Conservation (phyloP, 768 basidiomycete genomes). For the Clitopilus hobsonii region DNA sequence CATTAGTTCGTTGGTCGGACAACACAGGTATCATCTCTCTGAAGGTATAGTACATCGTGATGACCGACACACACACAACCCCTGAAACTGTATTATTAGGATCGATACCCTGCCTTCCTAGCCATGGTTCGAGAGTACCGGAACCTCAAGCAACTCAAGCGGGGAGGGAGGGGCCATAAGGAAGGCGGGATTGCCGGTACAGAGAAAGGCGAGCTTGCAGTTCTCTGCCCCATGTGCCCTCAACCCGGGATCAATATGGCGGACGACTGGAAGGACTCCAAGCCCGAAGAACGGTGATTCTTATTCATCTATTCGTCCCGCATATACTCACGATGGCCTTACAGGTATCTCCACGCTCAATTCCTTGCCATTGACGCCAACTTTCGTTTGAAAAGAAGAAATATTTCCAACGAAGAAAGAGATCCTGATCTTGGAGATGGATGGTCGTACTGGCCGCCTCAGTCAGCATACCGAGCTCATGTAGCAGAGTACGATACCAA, state of each 20-base stretch:
- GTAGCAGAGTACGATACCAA: slow-evolving; percentile 15
- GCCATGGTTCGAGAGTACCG: slow-evolving; percentile 15
- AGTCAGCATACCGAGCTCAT: slow-evolving; percentile 17
- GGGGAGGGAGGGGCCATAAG: slow-evolving; percentile 18
- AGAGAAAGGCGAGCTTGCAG: slow-evolving; percentile 14
- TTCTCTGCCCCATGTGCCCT: slow-evolving; percentile 23
- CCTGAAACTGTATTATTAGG: not conserved
- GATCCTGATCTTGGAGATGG: slow-evolving; percentile 24
- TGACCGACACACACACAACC: not conserved
- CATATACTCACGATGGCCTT: not conserved
- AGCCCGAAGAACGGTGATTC: not conserved
- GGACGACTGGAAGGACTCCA: slow-evolving; percentile 10
- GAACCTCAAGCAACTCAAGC: slow-evolving; percentile 18
- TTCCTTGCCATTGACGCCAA: slow-evolving; percentile 27
- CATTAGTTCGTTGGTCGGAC: slow-evolving; percentile 17
- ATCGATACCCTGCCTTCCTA: slow-evolving; percentile 12
- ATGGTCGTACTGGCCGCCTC: slow-evolving; percentile 22
- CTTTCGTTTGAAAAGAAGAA: slow-evolving; percentile 25
- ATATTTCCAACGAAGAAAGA: slow-evolving; percentile 16
- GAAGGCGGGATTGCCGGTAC: slow-evolving; percentile 14
- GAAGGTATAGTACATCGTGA: slow-evolving; percentile 11
- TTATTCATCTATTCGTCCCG: not conserved
- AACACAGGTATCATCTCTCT: slow-evolving; percentile 17
- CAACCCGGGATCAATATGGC: slow-evolving; percentile 21
- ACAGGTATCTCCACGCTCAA: slow-evolving; percentile 18